These are phyloP conservation scores for Sequoiadendron giganteum DNA, from an alignment of 75 land plant species.

Conservation along the genomic window DNA sequence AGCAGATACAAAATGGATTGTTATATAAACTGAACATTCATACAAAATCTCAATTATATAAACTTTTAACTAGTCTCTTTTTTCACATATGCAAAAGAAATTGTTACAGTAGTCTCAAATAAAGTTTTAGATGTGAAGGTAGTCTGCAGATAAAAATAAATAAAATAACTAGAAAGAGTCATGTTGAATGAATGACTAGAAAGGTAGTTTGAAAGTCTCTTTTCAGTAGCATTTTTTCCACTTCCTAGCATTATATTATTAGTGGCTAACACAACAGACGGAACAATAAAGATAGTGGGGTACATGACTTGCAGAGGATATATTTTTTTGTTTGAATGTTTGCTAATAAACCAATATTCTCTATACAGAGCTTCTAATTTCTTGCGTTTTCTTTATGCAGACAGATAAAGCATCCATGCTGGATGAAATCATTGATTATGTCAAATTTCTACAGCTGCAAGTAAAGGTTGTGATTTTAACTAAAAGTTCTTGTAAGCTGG, in stretches of 20 bases:
- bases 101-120: background rate
- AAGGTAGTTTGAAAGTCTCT: background rate
- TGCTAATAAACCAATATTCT: background rate
- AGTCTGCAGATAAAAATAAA: background rate
- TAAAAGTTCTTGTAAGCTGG: background rate
- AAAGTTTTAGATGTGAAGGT: background rate
- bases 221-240: background rate
- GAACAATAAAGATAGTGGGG: background rate
- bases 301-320: background rate
- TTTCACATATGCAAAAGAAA: background rate
- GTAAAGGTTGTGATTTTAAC: slow-evolving; percentile 68
- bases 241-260: background rate
- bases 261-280: background rate
- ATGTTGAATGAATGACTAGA: background rate
- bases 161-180: background rate
- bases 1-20: background rate
- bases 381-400: slow-evolving; percentile 31
- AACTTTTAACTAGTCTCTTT: background rate
- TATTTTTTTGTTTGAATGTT: background rate
- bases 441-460: slow-evolving; percentile 95
- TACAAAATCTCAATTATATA: background rate
- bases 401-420: slow-evolving; percentile 98
- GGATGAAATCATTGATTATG: slow-evolving; percentile 98
- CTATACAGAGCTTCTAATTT: background rate
- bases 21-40: background rate